Evolutionary conservation across 164 flowering plant genomes (phyloP), one percentile per base, ranked within the genome.

Genomic region (Kingdonia uniflora): DNA sequence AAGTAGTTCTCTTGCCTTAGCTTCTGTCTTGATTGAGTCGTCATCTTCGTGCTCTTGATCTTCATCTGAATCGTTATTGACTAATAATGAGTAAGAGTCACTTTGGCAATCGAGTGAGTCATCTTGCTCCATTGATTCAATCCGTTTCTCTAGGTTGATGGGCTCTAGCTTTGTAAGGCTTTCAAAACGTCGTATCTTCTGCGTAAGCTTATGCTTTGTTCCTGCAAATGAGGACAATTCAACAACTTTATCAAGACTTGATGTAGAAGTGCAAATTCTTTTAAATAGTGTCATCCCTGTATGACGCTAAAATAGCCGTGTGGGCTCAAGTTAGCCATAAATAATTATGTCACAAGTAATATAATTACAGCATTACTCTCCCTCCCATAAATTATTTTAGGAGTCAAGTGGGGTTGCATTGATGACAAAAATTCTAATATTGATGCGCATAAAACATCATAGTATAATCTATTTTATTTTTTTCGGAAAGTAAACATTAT

Each of bases 91-190:
- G n/a, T 43, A 58, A 8, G 50, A 38, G 21, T 54, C 52, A 1
- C 48, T 38, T 1, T 65, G 56, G 17, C 49, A 43, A 24, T 58
- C 68, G 0, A 33, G 26, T 2, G 68, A 39, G 46, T 63, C 69
- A 19, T 71, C 76, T 0, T 40, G 42, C 25, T 73, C 73, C 2
- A 54, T 54, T 23, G 59, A 26, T 29, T 67, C 61, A 11, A 84
- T 65, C 44, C 77, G 50, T 50, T 67, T 68, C 26, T 71, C 69
- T 22, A 85, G 58, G 68, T 78, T 67, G 14, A 82, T 55, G 1
- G 88, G 88, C 40, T 78, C 80, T 19, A 80, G 40, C 46, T 69
- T 52, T 23, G 80, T 56, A 1, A 73, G 69, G 48, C 60, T 40
- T 66, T 79, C 86, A 16, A 72, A 71, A 20, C 74, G 62, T 23